Conservation (phyloP, 352 stramenopile species). For the Thalassiosira hispida region DNA sequence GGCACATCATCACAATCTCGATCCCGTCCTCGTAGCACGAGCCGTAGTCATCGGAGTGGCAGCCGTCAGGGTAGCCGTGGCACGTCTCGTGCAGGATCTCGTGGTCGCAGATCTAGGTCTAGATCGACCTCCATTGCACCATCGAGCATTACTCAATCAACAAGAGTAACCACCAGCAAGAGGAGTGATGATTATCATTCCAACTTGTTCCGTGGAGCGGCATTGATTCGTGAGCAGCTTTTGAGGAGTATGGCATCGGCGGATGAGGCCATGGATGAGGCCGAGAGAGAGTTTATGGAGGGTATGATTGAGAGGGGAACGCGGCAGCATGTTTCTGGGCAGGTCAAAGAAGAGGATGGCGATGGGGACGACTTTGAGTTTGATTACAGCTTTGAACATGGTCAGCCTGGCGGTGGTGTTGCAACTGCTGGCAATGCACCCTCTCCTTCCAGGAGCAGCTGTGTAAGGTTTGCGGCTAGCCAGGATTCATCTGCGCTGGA, state of each 20-base stretch:
- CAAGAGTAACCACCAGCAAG: background rate
- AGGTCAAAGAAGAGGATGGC: background rate
- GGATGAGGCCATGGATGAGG: slow-evolving; percentile 37
- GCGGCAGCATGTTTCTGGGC: background rate
- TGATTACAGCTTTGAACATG: slow-evolving; percentile 31
- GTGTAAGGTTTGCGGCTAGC: slow-evolving; percentile 7
- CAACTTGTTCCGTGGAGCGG: slow-evolving; percentile 41
- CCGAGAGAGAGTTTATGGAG: slow-evolving; percentile 31
- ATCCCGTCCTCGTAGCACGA: slow-evolving; percentile 14
- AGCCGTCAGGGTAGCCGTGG: too few species aligned
- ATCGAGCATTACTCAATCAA: background rate
- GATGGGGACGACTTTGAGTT: slow-evolving; percentile 27
- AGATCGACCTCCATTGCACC: slow-evolving; percentile 18
- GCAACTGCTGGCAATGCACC: slow-evolving; percentile 8
- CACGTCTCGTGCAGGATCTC: slow-evolving; percentile 1
- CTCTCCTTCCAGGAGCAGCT: slow-evolving; percentile 10
- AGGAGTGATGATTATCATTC: slow-evolving; percentile 24
- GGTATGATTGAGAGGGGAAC: slow-evolving; percentile 13
- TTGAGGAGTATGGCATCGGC: slow-evolving; percentile 36
- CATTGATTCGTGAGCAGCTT: slow-evolving; percentile 50
- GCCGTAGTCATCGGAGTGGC: slow-evolving; percentile 25
- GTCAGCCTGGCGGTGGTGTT: background rate
- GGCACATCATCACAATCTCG: background rate
- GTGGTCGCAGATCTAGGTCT: slow-evolving; percentile 24
- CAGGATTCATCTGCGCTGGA: slow-evolving; percentile 21